Conservation (phyloP, 306 rosid genomes). For the Rubus parviflorus region DNA sequence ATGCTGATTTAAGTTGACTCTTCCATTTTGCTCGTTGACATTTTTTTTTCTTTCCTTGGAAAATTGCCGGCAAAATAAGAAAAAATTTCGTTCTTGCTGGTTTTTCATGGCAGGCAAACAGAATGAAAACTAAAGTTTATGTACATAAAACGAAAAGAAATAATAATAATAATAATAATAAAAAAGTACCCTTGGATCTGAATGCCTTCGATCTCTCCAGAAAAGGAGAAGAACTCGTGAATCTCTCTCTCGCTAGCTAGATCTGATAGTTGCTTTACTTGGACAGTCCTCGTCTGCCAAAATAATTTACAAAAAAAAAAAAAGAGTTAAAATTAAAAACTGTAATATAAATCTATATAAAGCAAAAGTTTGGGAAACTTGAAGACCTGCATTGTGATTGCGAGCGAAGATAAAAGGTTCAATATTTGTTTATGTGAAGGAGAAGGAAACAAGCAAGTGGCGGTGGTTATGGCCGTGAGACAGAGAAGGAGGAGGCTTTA, state of each 20-base stretch:
- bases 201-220: conserved; percentile 87
- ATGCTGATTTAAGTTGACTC: not conserved
- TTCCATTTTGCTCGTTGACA: not conserved
- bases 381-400: conserved; percentile 19
- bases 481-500: too few relatives aligned
- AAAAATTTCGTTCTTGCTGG: not conserved
- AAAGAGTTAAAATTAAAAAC: not conserved
- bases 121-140: not conserved
- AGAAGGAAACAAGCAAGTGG: not conserved
- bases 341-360: not conserved
- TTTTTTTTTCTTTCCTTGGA: not conserved
- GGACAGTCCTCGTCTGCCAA: conserved; percentile 75
- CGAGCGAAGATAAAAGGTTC: not conserved
- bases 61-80: not conserved
- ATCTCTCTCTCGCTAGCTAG: conserved; percentile 94
- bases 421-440: not conserved
- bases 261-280: conserved; percentile 80
- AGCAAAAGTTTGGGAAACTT: not conserved
- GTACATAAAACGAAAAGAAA: not conserved
- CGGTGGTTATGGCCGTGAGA: too few relatives aligned
- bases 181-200: conserved; percentile 60
- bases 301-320: conserved; percentile 2
- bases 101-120: conserved; percentile 10
- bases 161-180: not conserved
- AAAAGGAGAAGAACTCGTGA: conserved; percentile 87